Percentiles rank a stretch among this genome's conserved stretches.
Conservation (phyloP, 2,329 filamentous ascomycete genomes). For the Esteya vermicola region DNA sequence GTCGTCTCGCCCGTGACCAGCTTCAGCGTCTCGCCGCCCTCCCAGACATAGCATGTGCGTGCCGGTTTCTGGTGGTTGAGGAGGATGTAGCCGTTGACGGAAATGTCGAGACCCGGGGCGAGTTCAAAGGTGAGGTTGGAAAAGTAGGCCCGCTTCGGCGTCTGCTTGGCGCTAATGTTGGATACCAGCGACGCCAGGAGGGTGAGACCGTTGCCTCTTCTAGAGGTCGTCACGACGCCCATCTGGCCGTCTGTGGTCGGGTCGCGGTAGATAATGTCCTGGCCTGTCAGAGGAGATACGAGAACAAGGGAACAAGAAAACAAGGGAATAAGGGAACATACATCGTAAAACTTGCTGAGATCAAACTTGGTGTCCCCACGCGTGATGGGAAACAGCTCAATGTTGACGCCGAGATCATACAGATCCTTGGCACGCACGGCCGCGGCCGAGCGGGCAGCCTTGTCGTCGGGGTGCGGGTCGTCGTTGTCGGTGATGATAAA, state of each 20-base stretch:
- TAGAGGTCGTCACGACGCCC: slow-evolving; percentile 44
- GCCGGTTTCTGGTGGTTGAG: slow-evolving; percentile 72
- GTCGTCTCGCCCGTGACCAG: slow-evolving; percentile 63
- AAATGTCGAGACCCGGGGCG: slow-evolving; percentile 70
- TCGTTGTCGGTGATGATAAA: slow-evolving; percentile 96
- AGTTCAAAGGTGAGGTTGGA: slow-evolving; percentile 79
- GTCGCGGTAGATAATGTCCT: slow-evolving; percentile 85
- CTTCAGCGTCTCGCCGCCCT: slow-evolving; percentile 72
- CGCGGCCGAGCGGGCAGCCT: slow-evolving; percentile 58
- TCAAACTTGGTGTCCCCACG: slow-evolving; percentile 59
- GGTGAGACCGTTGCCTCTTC: slow-evolving; percentile 46
- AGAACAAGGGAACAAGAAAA: not conserved
- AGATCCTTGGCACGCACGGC: slow-evolving; percentile 84
- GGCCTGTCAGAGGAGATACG: not conserved
- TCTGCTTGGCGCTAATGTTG: slow-evolving; percentile 81
- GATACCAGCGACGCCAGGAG: slow-evolving; percentile 67
- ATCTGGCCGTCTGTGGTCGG: slow-evolving; percentile 51
- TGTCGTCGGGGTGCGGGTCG: slow-evolving; percentile 62
- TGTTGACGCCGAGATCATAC: slow-evolving; percentile 81
- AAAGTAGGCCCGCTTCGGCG: slow-evolving; percentile 74
- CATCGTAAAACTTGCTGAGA: slow-evolving; percentile 78
- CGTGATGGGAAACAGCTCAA: slow-evolving; percentile 87
- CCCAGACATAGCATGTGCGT: slow-evolving; percentile 75
- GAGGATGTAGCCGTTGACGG: slow-evolving; percentile 84
- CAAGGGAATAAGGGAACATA: slow-evolving; percentile 21